Evolutionary conservation across 495 filamentous ascomycete species (phyloP), one percentile per base, ranked within the genome.

Genomic region (Tricharina praecox): DNA sequence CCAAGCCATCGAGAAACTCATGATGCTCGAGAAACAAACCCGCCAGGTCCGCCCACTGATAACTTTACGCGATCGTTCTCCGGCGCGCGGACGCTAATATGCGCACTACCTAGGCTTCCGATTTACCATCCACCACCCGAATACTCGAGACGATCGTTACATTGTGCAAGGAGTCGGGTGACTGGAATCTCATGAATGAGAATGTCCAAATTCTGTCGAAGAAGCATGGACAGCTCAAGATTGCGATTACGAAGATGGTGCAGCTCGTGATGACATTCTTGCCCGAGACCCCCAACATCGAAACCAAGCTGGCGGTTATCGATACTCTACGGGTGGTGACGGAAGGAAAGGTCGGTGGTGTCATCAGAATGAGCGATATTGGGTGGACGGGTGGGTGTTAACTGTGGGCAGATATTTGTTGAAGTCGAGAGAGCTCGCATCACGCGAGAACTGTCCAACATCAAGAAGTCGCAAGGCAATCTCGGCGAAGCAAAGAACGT

Each of bases 161-260:
- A 55, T 76, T 96, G 67, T 86, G 85, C 70, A 94, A 93, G 67
- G 74, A 93, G 63, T 73, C 82, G 47, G 80, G 78, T 51, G 84
- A 96, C 58, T 97, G 90, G 90, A 73, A 72, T 54, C 67, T 96
- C 51, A 74, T 97, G 58, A 96, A 92, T 61, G 90, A 97, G 67
- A 88, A 97, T 66, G 84, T 94, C 49, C 72, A 93, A 42, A 72
- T 94, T 39, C 75, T 96, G 38, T 94, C 88, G 51, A 96, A 95
- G 78, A 97, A 97, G 70, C 90, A 97, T 83, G 82, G 85, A 56
- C 90, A 97, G 68, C 87, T 97, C 66, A 95, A 95, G 65, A 92
- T 95, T 68, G 90, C 90, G 56, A 86, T 82, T 51, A 96, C 90
- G 53, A 88, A 85, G 72, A 97, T 97, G 90, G 90, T 97, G 35